These are phyloP conservation scores for Melaleuca quinquenervia DNA, from an alignment of 345 rosid species.

Conservation along the genomic window DNA sequence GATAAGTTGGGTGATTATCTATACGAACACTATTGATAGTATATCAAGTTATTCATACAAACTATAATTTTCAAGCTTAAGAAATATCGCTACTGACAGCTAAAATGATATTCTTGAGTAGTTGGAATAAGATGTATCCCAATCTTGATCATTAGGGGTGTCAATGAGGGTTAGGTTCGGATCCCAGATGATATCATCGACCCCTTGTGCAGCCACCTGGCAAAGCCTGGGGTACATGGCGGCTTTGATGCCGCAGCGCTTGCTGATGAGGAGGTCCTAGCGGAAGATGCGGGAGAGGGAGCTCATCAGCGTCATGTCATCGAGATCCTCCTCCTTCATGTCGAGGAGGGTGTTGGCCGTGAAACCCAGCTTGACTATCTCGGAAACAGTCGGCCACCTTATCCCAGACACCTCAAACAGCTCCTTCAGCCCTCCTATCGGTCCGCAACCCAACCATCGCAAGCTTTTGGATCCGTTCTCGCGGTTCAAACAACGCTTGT, in stretches of 20 bases:
- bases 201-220: neutral
- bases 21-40: neutral
- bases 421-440: conserved; percentile 59
- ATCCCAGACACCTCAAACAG: conserved; percentile 67
- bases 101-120: neutral
- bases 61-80: neutral
- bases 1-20: neutral
- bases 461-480: conserved; percentile 68
- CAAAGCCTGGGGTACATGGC: conserved; percentile 55
- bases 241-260: conserved; percentile 74
- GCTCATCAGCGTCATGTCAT: conserved; percentile 67
- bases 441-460: conserved; percentile 6
- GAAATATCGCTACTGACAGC: neutral
- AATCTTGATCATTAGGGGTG: neutral
- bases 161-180: neutral
- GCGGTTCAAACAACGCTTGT: neutral
- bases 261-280: conserved; percentile 81
- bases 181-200: neutral
- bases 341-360: conserved; percentile 69
- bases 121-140: neutral
- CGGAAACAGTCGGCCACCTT: conserved; percentile 67
- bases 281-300: conserved; percentile 70
- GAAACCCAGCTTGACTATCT: conserved; percentile 84
- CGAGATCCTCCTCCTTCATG: conserved; percentile 91
- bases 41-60: neutral